Conservation (phyloP, 179 eudicot genomes). For the Spinacia oleracea region DNA sequence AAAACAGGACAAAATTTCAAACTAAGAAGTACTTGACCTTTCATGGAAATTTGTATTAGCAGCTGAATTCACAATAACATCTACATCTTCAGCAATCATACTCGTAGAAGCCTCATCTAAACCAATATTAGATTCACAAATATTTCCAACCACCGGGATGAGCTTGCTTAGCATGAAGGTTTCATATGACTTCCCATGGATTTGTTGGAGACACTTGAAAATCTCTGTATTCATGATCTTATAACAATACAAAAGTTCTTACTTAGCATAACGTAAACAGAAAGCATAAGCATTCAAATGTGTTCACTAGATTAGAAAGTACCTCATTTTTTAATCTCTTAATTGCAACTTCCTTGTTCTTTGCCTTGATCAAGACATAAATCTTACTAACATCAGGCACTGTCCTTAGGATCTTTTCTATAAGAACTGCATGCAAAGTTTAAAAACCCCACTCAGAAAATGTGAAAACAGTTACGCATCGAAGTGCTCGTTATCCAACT, state of each 20-base stretch:
- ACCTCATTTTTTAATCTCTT: conserved; percentile 84
- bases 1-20: not conserved
- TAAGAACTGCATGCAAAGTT: conserved; percentile 55
- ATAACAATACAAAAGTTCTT: conserved; percentile 6
- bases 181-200: conserved; percentile 81
- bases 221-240: conserved; percentile 81
- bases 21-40: conserved; percentile 46
- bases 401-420: conserved; percentile 89
- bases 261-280: not conserved
- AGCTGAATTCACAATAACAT: conserved; percentile 87
- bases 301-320: not conserved
- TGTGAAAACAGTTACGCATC: conserved; percentile 3
- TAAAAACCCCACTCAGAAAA: not conserved
- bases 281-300: not conserved
- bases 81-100: conserved; percentile 68
- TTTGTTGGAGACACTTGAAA: conserved; percentile 76
- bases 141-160: conserved; percentile 87
- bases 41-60: conserved; percentile 97
- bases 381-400: conserved; percentile 90
- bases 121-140: conserved; percentile 78
- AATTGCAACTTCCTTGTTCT: conserved; percentile 67
- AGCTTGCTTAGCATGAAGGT: conserved; percentile 91
- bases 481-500: not conserved
- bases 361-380: conserved; percentile 85
- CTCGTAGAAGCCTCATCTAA: conserved; percentile 47